Evolutionary conservation across 139 green algal genomes (phyloP), one percentile per base, ranked within the genome.

Genomic region (Spirogloea muscicola): DNA sequence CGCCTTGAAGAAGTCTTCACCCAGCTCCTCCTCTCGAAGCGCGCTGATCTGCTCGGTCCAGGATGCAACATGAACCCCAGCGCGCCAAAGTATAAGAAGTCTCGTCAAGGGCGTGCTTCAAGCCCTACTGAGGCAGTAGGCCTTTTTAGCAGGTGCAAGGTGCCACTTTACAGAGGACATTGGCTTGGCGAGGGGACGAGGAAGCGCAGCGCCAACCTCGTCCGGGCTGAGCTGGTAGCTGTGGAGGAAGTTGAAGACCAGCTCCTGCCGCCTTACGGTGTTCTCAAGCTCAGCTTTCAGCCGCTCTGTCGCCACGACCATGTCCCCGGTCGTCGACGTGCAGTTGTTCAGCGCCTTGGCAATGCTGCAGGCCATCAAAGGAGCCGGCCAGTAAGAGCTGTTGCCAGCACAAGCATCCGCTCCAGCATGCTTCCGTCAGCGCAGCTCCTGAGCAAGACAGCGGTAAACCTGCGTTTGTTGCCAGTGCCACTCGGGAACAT

Each of bases 191-290:
- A n/a, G n/a, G n/a, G n/a, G n/a, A n/a, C n/a, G n/a, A n/a, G n/a
- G n/a, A n/a, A n/a, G n/a, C n/a, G n/a, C n/a, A n/a, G n/a, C n/a
- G n/a, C n/a, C n/a, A 16, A 82, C 75, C 84, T 96, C 92, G 39
- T 88, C 83, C 1, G 82, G 61, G 0, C 83, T 86, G 0, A 98
- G 89, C 84, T 98, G 94, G 75, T 98, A 98, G 64, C 90, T 87
- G n/a, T 91, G 65, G 69, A 97, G 77, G 74, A 98, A 98, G 13
- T 82, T 62, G 4, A 84, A 57, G 31, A 97, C 87, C 41, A 95
- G 79, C 18, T 75, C 34, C 42, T 70, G 63, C 2, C 76, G 38
- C 27, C 37, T 31, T 9, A 38, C n/a, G 3, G 36, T 69, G 33
- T n/a, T 58, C 10, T 80, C 76, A 49, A 83, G 76, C 73, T 83